These are phyloP conservation scores for Backusella parvicylindrica DNA, from an alignment of 192 early-diverging fungal species.

Conservation along the genomic window DNA sequence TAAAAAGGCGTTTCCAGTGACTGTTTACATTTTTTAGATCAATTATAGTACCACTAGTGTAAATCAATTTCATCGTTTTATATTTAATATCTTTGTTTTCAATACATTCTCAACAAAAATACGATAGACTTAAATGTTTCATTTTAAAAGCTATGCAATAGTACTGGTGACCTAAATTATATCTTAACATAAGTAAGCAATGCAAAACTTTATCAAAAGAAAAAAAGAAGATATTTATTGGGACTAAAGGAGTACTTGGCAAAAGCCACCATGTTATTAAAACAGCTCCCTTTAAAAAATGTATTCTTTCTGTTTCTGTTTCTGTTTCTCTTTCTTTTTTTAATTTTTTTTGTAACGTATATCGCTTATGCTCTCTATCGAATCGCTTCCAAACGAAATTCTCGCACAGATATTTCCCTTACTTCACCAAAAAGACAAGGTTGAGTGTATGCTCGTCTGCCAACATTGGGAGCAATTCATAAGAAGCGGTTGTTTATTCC, in stretches of 20 bases:
- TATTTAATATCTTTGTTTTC: too few species aligned
- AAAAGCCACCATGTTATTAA: neutral
- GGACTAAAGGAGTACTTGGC: neutral
- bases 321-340: neutral
- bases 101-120: neutral
- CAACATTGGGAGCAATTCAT: neutral
- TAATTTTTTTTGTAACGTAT: neutral
- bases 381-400: neutral
- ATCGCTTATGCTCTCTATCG: neutral
- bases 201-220: neutral
- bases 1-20: neutral
- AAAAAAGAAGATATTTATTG: neutral
- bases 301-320: neutral
- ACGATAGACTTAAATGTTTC: too few species aligned
- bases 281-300: neutral
- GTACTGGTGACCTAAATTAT: neutral
- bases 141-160: neutral
- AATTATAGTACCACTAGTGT: too few species aligned
- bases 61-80: too few species aligned
- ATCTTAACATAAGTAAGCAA: neutral
- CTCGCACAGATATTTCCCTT: neutral
- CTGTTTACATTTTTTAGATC: neutral
- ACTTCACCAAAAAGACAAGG: neutral
- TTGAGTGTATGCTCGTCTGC: neutral
- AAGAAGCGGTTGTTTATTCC: neutral